A percentile compares a stretch with the other conserved stretches of the same genome.
Evolutionary conservation across 176 grass and related monocot species (phyloP).

Genomic region (Zizania latifolia): DNA sequence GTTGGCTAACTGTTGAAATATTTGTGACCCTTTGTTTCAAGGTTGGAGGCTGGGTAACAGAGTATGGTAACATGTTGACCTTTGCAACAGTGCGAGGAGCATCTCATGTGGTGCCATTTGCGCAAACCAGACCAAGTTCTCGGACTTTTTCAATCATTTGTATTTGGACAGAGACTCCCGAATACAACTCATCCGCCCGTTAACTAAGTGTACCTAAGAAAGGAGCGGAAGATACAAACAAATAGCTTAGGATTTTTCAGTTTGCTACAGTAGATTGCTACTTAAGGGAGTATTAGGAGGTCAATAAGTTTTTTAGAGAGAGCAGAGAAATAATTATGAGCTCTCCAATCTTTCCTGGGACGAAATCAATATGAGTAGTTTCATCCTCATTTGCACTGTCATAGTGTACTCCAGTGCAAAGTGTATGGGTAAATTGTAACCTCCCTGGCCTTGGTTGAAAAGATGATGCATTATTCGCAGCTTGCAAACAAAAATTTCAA

Average conservation of each 20-base stretch:
- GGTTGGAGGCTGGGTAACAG: slow-evolving; percentile 91
- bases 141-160: slow-evolving; percentile 61
- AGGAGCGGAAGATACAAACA: slow-evolving; percentile 22
- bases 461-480: neutral
- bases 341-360: neutral
- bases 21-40: slow-evolving; percentile 22
- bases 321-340: slow-evolving; percentile 5
- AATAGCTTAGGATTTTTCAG: neutral
- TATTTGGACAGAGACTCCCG: slow-evolving; percentile 61
- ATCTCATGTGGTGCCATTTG: slow-evolving; percentile 89
- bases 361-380: neutral
- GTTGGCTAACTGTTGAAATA: neutral
- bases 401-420: neutral
- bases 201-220: slow-evolving; percentile 37
- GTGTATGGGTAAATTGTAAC: neutral
- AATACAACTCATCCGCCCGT: slow-evolving; percentile 62
- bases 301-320: slow-evolving; percentile 27
- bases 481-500: slow-evolving; percentile 9
- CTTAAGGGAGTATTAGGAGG: slow-evolving; percentile 3
- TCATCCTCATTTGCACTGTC: neutral
- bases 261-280: neutral
- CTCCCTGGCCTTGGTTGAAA: neutral
- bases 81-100: slow-evolving; percentile 89
- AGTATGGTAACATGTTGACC: slow-evolving; percentile 78
- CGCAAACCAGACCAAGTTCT: slow-evolving; percentile 79